Percentiles rank a stretch among this genome's conserved stretches.
Evolutionary conservation across 1,139 yeast genomes (phyloP).

Genomic region (Pichia sp.): DNA sequence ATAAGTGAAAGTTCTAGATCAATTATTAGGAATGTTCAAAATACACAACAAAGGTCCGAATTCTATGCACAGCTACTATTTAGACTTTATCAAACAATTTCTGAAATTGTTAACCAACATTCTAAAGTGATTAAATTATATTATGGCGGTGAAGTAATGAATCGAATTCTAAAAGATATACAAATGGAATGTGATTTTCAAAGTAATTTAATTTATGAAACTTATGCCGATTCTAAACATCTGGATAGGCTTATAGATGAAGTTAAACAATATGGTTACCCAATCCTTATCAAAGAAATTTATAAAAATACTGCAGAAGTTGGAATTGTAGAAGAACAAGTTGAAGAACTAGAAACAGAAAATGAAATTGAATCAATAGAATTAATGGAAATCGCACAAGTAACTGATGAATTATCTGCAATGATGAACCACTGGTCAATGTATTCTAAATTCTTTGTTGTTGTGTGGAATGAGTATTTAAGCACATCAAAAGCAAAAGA

Average conservation of each 20-base stretch:
- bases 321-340: conserved; percentile 18
- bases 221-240: conserved; percentile 70
- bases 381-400: conserved; percentile 48
- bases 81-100: conserved; percentile 76
- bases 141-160: conserved; percentile 63
- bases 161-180: conserved; percentile 60
- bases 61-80: conserved; percentile 64
- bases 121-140: conserved; percentile 67
- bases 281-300: conserved; percentile 34
- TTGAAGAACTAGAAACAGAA: conserved; percentile 16
- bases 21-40: conserved; percentile 40
- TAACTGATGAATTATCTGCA: conserved; percentile 63
- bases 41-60: conserved; percentile 32
- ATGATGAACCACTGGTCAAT: conserved; percentile 84
- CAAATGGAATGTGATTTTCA: conserved; percentile 89
- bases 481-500: conserved; percentile 11
- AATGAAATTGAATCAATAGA: conserved; percentile 23
- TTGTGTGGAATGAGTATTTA: conserved; percentile 49
- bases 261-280: conserved; percentile 53
- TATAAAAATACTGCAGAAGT: conserved; percentile 13
- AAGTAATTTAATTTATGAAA: conserved; percentile 80
- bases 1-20: conserved; percentile 72
- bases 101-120: conserved; percentile 81
- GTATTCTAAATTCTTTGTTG: conserved; percentile 68
- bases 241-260: conserved; percentile 52